Conservation (phyloP, 495 filamentous ascomycete genomes). For the Penicillium mononematosum region DNA sequence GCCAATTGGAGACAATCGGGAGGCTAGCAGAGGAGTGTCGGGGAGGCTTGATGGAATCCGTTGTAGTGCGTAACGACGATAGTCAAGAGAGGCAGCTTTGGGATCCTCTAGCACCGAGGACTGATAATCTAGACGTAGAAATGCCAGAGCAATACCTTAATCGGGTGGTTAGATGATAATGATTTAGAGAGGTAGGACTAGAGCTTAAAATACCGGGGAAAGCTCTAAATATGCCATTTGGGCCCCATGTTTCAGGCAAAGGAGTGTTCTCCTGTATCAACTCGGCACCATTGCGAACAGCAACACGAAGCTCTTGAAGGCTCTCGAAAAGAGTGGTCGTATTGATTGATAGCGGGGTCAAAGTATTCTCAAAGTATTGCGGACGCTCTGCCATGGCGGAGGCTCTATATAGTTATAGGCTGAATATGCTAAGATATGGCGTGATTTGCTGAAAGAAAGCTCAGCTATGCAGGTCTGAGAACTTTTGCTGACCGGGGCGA, state of each 20-base stretch:
- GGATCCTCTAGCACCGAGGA: conserved; percentile 20
- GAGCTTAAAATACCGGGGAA: conserved; percentile 29
- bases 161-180: conserved; percentile 1
- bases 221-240: conserved; percentile 31
- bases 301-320: conserved; percentile 30
- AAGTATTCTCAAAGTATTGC: conserved; percentile 29
- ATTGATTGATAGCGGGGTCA: conserved; percentile 20
- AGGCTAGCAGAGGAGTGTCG: conserved; percentile 28
- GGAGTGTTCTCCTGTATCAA: conserved; percentile 26
- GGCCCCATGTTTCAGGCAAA: conserved; percentile 25
- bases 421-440: conserved; percentile 1
- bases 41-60: conserved; percentile 30
- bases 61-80: conserved; percentile 29
- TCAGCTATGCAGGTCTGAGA: background rate
- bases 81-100: conserved; percentile 18
- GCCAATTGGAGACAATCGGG: conserved; percentile 34
- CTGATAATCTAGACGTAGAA: conserved; percentile 41
- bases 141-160: conserved; percentile 39
- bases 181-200: background rate
- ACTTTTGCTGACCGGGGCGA: conserved; percentile 2
- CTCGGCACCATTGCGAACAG: conserved; percentile 31
- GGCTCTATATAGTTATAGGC: background rate
- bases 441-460: conserved; percentile 15
- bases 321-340: conserved; percentile 15
- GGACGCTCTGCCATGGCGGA: conserved; percentile 28